phyloP scores from a whole-genome alignment of 2,329 filamentous ascomycete species.

The Pseudogymnoascus sp. region DNA sequence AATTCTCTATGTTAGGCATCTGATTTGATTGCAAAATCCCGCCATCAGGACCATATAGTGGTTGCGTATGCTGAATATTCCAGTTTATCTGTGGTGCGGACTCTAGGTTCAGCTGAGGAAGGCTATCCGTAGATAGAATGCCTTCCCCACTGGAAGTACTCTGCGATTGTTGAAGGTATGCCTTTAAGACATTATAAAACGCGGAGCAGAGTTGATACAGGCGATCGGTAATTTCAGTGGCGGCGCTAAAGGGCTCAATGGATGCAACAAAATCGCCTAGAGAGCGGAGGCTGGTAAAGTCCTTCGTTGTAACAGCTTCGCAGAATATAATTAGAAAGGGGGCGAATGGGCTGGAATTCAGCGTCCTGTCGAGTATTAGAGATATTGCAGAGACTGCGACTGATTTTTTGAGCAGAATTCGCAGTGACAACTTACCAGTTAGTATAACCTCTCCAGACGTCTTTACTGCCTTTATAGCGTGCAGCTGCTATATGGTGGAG shows the following conservation, averaged over 20 bases:
- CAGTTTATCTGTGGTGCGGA: neutral
- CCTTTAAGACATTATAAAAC: neutral
- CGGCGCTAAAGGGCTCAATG: conserved; percentile 28
- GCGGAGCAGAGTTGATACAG: neutral
- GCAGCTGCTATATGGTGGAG: conserved; percentile 12
- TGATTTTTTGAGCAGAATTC: neutral
- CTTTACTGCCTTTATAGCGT: neutral
- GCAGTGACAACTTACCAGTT: conserved; percentile 11
- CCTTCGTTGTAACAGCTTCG: conserved; percentile 28
- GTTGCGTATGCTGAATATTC: neutral
- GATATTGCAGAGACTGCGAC: neutral
- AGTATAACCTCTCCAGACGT: conserved; percentile 14
- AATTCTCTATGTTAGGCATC: neutral
- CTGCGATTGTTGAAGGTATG: neutral
- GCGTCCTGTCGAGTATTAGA: neutral
- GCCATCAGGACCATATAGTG: neutral
- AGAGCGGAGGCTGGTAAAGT: conserved; percentile 34
- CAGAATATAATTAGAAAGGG: conserved; percentile 18
- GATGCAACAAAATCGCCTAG: conserved; percentile 39
- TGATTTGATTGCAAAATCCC: neutral
- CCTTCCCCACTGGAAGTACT: neutral
- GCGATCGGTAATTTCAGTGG: neutral
- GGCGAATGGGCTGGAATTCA: conserved; percentile 18
- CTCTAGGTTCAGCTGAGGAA: neutral
- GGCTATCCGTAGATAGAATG: neutral